Evolutionary conservation across 163 green algal species (phyloP), one percentile per base, ranked within the genome.

Genomic region (Scenedesmus sp.): DNA sequence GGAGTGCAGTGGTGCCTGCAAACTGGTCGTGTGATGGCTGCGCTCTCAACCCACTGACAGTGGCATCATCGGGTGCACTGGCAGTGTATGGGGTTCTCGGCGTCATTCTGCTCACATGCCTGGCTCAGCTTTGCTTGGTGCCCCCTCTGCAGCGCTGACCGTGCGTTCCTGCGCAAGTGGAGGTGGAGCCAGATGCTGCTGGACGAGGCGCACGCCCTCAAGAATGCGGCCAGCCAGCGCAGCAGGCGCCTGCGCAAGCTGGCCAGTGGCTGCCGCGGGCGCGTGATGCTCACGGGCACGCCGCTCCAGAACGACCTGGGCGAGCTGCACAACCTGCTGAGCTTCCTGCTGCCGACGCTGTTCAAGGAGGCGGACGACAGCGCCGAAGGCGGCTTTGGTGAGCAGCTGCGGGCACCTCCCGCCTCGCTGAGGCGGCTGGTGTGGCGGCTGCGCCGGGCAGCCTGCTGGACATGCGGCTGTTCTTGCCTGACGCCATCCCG

Each of bases 121-220:
- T 72, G 59, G 59, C 22, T 72, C 22, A 13, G 22, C 59, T 72
- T 1, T 33, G 22, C 22, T 33, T 7, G 9, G 18, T 16, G 9
- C 13, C 59, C 33, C 33, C 1, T 20, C 16, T 78, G 56, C 78
- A 87, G 78, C 72, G 59, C 83, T 4, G 96, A 98, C 90, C 94
- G 97, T 43, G 87, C 65, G 26, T 98, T 98, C 87, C 92, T 99
- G 84, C 92, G 93, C 46, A 95, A 94, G 87, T 93, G 95, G 95
- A 84, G 94, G 46, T 99, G 96, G 95, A 96, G 91, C 22, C 96
- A 98, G 92, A 84, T 99, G 91, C 91, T 99, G 65, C 93, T 99
- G 93, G 97, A 99, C 87, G 97, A 99, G 93, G 98, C 97, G 3
- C 98, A 99, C 91, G 95, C 98, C 46, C 93, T 99, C 20, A 99